A percentile compares a stretch with the other conserved stretches of the same genome.
Conservation (phyloP, 116 monocot species). For the Phalaenopsis hybrid region DNA sequence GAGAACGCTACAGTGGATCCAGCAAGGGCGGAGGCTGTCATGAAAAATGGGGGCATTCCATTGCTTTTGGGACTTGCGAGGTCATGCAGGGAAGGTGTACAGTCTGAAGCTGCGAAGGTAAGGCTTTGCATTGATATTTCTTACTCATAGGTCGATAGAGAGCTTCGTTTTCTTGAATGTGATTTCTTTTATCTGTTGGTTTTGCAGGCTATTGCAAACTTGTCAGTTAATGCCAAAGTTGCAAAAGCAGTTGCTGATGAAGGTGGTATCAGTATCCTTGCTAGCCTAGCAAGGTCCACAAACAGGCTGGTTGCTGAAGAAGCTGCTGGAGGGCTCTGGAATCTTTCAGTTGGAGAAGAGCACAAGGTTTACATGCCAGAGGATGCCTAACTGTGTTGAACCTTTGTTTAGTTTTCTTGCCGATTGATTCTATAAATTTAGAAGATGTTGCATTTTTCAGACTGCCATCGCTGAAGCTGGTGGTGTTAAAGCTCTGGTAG, state of each 20-base stretch:
- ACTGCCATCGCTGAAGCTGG: slow-evolving; percentile 80
- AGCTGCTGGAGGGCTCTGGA: slow-evolving; percentile 99
- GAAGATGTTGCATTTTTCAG: slow-evolving; percentile 27
- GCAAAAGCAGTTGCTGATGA: slow-evolving; percentile 92
- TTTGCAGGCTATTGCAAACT: slow-evolving; percentile 84
- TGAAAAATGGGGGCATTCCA: slow-evolving; percentile 75
- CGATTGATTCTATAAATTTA: slow-evolving; percentile 4
- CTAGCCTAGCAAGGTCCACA: slow-evolving; percentile 75
- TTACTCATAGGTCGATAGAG: not conserved
- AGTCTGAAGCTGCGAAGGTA: slow-evolving; percentile 94
- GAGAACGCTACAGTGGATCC: slow-evolving; percentile 78
- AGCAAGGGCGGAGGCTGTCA: slow-evolving; percentile 77
- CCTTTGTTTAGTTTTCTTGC: not conserved
- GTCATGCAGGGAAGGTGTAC: slow-evolving; percentile 67
- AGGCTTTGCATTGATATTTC: not conserved
- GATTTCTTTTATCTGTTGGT: not conserved
- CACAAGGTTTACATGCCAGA: slow-evolving; percentile 61
- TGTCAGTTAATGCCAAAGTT: slow-evolving; percentile 89
- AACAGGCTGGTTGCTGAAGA: slow-evolving; percentile 94
- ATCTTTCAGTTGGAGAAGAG: slow-evolving; percentile 97
- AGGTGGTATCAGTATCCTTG: slow-evolving; percentile 75
- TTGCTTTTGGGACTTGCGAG: slow-evolving; percentile 75
- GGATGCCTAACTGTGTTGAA: not conserved
- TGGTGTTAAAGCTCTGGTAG: slow-evolving; percentile 88
- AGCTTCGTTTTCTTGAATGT: not conserved